These are phyloP conservation scores for Penicillium sp. DNA, from an alignment of 2,329 filamentous ascomycete species.

Conservation along the genomic window DNA sequence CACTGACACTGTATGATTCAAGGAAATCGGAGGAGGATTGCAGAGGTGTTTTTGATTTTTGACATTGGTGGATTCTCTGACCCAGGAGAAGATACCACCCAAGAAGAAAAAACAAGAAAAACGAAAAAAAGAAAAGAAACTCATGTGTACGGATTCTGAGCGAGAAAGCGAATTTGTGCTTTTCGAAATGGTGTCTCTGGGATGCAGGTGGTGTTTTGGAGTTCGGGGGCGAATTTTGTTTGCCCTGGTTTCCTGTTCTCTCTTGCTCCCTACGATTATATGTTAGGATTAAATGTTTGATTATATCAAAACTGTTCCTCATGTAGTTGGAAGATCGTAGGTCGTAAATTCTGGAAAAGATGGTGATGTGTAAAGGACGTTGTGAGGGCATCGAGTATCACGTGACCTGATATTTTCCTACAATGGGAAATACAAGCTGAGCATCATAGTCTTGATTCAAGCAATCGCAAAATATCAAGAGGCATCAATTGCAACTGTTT, in stretches of 20 bases:
- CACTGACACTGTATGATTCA: slow-evolving; percentile 9
- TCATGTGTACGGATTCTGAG: background rate
- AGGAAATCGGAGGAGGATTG: background rate
- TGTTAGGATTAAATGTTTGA: background rate
- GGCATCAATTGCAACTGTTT: no score
- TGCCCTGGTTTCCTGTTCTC: background rate
- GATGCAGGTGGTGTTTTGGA: slow-evolving; percentile 7
- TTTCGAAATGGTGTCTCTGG: background rate
- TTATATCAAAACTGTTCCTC: no score
- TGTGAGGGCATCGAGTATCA: no score
- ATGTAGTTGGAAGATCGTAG: background rate
- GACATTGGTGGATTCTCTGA: background rate
- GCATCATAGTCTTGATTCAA: no score
- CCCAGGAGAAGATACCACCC: background rate
- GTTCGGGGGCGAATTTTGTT: background rate
- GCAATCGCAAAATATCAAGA: no score
- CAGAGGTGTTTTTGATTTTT: background rate
- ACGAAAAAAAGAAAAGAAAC: no score
- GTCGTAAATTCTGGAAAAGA: background rate
- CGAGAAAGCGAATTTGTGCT: slow-evolving; percentile 4
- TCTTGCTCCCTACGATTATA: background rate
- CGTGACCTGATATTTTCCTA: no score
- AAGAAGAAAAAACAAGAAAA: no score
- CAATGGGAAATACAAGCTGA: no score
- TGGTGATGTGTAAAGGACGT: no score